Conservation (phyloP, 75 land plant genomes). For the Sequoia sempervirens region DNA sequence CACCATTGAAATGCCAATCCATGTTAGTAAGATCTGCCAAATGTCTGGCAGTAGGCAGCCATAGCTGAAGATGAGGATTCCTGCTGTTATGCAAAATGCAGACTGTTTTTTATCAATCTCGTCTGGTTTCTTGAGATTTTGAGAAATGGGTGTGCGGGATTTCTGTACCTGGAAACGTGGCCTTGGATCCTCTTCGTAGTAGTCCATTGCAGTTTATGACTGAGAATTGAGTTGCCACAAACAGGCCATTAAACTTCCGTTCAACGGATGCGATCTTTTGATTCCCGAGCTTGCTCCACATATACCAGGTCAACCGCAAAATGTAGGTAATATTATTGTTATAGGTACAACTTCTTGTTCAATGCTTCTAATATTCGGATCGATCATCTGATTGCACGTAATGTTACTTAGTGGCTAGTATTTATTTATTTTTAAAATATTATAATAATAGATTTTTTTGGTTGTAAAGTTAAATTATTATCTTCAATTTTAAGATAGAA, state of each 20-base stretch:
- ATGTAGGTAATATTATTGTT: no score
- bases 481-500: no score
- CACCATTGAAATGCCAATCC: slow-evolving; percentile 73
- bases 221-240: not conserved
- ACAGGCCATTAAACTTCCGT: not conserved
- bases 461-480: no score
- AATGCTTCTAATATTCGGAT: no score
- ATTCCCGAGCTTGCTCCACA: not conserved
- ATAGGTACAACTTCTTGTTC: no score
- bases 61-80: not conserved
- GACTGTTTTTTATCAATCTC: not conserved
- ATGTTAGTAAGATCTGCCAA: slow-evolving; percentile 35
- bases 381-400: no score
- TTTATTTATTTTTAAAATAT: no score
- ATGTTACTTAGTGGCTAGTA: no score
- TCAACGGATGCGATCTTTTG: not conserved
- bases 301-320: no score
- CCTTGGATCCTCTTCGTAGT: slow-evolving; percentile 2
- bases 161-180: slow-evolving; percentile 1
- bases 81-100: not conserved
- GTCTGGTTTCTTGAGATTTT: not conserved
- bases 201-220: slow-evolving; percentile 6
- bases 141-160: not conserved
- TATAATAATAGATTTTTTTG: no score
- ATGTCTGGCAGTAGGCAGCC: not conserved